A percentile compares a stretch with the other conserved stretches of the same genome.
These are phyloP conservation scores for Debaryomyces castellii DNA, from an alignment of 805 yeast genomes.

Conservation along the genomic window DNA sequence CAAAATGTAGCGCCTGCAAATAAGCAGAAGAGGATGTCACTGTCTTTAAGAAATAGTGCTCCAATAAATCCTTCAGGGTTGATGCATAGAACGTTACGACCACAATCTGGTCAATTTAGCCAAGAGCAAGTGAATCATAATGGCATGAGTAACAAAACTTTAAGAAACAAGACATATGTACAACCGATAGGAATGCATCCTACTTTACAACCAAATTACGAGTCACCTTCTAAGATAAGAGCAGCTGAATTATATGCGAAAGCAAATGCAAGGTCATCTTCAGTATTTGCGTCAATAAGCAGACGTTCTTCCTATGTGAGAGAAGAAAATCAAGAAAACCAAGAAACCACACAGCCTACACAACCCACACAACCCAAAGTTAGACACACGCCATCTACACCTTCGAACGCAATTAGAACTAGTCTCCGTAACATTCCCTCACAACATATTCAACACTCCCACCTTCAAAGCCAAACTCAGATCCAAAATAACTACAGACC, in stretches of 20 bases:
- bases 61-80: conserved; percentile 9
- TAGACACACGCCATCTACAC: background rate
- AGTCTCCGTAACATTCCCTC: conserved; percentile 8
- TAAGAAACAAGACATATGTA: conserved; percentile 26
- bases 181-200: conserved; percentile 43
- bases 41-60: conserved; percentile 27
- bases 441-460: background rate
- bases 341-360: background rate
- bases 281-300: conserved; percentile 39
- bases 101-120: conserved; percentile 24
- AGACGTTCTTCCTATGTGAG: conserved; percentile 61
- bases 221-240: conserved; percentile 36
- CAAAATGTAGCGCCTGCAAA: conserved; percentile 5
- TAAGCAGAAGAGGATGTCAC: conserved; percentile 14
- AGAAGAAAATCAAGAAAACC: conserved; percentile 9
- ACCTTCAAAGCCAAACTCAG: conserved; percentile 1
- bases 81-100: conserved; percentile 32
- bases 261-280: conserved; percentile 45
- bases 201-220: conserved; percentile 33
- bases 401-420: conserved; percentile 5
- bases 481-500: conserved; percentile 3
- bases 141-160: conserved; percentile 31
- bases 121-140: background rate
- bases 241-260: conserved; percentile 58
- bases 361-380: background rate